Evolutionary conservation across 768 basidiomycete genomes (phyloP).

Genomic region (Boletus subcaerulescens): DNA sequence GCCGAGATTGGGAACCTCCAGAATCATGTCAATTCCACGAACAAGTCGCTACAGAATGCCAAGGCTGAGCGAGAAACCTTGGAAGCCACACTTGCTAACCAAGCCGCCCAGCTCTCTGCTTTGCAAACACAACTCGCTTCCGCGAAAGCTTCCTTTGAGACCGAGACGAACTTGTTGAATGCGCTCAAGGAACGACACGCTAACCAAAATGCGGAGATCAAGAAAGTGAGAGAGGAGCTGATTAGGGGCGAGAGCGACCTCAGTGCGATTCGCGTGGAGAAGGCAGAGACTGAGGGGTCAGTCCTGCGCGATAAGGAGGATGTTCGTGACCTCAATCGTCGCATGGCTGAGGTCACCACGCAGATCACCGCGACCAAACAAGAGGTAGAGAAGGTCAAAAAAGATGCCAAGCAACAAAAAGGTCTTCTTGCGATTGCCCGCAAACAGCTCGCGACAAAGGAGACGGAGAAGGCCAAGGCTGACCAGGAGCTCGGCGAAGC

Average conservation of each 20-base stretch:
- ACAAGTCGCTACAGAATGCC: conserved; percentile 60
- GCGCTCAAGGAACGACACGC: conserved; percentile 67
- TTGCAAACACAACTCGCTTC: conserved; percentile 81
- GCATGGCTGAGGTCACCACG: conserved; percentile 76
- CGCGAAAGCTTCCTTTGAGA: conserved; percentile 83
- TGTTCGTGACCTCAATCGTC: conserved; percentile 76
- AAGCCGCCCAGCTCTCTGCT: conserved; percentile 71
- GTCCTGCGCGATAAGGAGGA: conserved; percentile 94
- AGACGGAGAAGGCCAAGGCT: conserved; percentile 66
- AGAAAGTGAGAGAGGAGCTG: conserved; percentile 69
- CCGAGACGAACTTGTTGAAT: conserved; percentile 68
- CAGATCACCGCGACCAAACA: conserved; percentile 68
- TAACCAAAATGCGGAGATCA: conserved; percentile 67
- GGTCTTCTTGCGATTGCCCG: conserved; percentile 91
- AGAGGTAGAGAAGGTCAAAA: conserved; percentile 84
- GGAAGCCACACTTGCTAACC: conserved; percentile 62
- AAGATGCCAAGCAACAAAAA: conserved; percentile 95
- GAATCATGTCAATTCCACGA: conserved; percentile 83
- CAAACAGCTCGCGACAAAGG: conserved; percentile 87
- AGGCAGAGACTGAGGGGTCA: conserved; percentile 83
- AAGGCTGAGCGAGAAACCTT: conserved; percentile 63
- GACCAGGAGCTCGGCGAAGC: conserved; percentile 74
- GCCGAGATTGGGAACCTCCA: conserved; percentile 86
- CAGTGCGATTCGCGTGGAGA: conserved; percentile 84
- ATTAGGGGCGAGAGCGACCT: conserved; percentile 92